phyloP scores from a whole-genome alignment of 1,139 yeast genomes.

The Sugiyamaella castrensis region DNA sequence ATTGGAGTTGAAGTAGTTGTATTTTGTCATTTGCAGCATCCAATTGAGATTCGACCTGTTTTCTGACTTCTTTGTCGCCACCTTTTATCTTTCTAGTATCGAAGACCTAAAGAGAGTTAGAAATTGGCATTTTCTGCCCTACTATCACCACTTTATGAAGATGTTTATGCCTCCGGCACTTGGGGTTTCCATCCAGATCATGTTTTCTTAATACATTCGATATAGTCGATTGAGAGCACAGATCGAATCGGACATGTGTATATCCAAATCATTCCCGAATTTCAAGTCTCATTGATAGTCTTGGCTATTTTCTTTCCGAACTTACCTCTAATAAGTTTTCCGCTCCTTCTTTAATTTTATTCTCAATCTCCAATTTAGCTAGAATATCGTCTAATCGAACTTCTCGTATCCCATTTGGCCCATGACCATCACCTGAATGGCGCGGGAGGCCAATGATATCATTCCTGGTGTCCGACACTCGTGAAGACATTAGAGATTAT shows the following conservation, averaged over 20 bases:
- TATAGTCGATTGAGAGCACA: background rate
- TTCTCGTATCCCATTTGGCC: slow-evolving; percentile 19
- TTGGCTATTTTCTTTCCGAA: too few relatives aligned
- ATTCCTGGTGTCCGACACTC: slow-evolving; percentile 19
- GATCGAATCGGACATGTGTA: background rate
- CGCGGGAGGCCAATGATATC: slow-evolving; percentile 24
- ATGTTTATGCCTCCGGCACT: too few relatives aligned
- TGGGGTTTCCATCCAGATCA: too few relatives aligned
- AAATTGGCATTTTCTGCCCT: too few relatives aligned
- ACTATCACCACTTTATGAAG: too few relatives aligned
- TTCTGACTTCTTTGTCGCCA: slow-evolving; percentile 31
- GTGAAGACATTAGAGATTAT: background rate
- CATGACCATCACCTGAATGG: slow-evolving; percentile 16
- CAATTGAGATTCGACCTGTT: slow-evolving; percentile 38
- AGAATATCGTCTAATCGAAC: slow-evolving; percentile 33
- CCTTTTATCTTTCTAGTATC: slow-evolving; percentile 29
- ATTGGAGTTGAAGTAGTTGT: slow-evolving; percentile 33
- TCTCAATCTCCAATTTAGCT: slow-evolving; percentile 40
- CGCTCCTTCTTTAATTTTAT: slow-evolving; percentile 42
- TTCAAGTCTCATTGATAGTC: background rate
- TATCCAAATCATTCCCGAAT: background rate
- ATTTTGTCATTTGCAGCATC: slow-evolving; percentile 41
- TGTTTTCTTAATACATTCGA: too few relatives aligned
- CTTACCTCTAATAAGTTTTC: slow-evolving; percentile 40
- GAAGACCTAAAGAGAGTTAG: slow-evolving; percentile 19